phyloP scores from a whole-genome alignment of 345 rosid genomes.

The Luvunga scandens region DNA sequence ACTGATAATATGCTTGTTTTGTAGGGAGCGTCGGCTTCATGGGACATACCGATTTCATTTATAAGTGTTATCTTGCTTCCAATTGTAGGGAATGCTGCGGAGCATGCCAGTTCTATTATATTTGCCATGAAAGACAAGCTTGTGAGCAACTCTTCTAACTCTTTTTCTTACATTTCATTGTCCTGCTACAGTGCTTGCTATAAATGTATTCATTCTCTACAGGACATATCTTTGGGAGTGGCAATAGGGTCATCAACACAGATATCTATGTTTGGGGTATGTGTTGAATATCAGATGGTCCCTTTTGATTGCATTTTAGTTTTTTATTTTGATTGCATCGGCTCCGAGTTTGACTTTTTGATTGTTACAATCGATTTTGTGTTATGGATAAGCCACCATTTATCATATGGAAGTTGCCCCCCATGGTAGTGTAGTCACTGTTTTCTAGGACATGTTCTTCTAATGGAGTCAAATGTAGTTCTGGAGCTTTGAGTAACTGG shows the following conservation, averaged over 20 bases:
- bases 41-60: conserved; percentile 44
- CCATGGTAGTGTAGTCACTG: neutral
- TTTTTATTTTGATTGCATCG: neutral
- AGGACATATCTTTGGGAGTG: conserved; percentile 54
- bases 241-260: conserved; percentile 64
- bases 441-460: neutral
- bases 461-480: neutral
- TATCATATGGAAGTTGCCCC: neutral
- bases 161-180: neutral
- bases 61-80: conserved; percentile 55
- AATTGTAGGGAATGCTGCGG: conserved; percentile 61
- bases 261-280: conserved; percentile 57
- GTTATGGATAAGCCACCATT: neutral
- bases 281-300: neutral
- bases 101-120: conserved; percentile 55
- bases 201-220: conserved; percentile 11
- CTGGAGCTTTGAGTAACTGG: neutral
- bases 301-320: too few species aligned
- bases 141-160: conserved; percentile 28
- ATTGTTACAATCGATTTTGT: neutral
- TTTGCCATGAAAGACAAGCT: conserved; percentile 65
- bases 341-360: neutral
- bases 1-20: conserved; percentile 14
- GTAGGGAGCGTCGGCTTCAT: conserved; percentile 49
- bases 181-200: neutral